A percentile compares a stretch with the other conserved stretches of the same genome.
Evolutionary conservation across 1,284 basidiomycete species (phyloP).

Genomic region (Boletus mariae): DNA sequence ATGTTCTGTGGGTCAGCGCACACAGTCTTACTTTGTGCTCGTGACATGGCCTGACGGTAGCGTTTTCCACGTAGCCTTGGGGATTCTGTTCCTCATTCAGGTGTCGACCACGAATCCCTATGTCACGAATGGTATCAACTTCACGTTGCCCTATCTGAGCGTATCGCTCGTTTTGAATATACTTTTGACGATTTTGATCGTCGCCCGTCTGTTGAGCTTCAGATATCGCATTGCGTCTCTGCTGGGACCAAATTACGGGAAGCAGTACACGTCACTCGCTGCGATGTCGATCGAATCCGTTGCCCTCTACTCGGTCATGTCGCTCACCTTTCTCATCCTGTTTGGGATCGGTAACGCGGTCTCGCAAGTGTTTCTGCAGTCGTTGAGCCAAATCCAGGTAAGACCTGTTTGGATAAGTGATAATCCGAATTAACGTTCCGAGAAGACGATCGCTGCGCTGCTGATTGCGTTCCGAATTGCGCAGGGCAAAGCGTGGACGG

Average conservation of each 20-base stretch:
- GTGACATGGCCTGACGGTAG: neutral
- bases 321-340: slow-evolving; percentile 17
- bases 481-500: slow-evolving; percentile 27
- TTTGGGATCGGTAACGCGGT: slow-evolving; percentile 14
- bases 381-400: slow-evolving; percentile 23
- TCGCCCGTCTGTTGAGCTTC: slow-evolving; percentile 17
- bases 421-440: neutral
- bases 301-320: slow-evolving; percentile 20
- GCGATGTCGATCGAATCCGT: slow-evolving; percentile 24
- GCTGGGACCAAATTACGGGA: slow-evolving; percentile 15
- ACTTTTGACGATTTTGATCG: slow-evolving; percentile 24
- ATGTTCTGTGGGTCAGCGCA: slow-evolving; percentile 14
- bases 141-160: slow-evolving; percentile 17
- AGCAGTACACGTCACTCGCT: slow-evolving; percentile 21
- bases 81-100: slow-evolving; percentile 12
- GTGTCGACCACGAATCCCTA: slow-evolving; percentile 18
- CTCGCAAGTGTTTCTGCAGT: slow-evolving; percentile 15
- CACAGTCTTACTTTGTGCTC: rapidly evolving
- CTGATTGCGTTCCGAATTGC: slow-evolving; percentile 28
- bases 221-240: neutral
- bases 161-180: slow-evolving; percentile 24
- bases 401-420: neutral
- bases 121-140: slow-evolving; percentile 16
- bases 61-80: slow-evolving; percentile 4
- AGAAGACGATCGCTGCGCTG: slow-evolving; percentile 19